Evolutionary conservation across 768 basidiomycete species (phyloP).

Genomic region (Stropharia rugosoannulata): DNA sequence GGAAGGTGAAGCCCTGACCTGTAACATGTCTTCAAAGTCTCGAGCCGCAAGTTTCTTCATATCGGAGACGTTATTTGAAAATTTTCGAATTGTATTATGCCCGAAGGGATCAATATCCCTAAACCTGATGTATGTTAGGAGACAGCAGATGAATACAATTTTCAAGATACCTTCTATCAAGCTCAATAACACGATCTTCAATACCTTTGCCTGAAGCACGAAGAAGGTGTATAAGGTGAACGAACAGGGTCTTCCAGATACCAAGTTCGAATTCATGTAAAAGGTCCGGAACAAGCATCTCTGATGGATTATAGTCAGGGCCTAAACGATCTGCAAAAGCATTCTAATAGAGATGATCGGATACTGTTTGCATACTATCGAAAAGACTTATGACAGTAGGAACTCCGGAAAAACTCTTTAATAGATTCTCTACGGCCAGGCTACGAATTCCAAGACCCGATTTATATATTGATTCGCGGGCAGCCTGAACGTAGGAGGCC

Average conservation of each 20-base stretch:
- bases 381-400: background rate
- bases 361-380: background rate
- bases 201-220: too few relatives aligned
- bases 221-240: background rate
- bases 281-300: too few relatives aligned
- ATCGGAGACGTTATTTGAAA: conserved; percentile 27
- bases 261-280: too few relatives aligned
- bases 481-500: background rate
- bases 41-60: too few relatives aligned
- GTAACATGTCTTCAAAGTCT: conserved; percentile 36
- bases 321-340: too few relatives aligned
- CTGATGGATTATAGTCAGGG: too few relatives aligned
- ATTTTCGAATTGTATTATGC: conserved; percentile 24
- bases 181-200: background rate
- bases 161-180: background rate
- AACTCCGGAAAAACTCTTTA: background rate
- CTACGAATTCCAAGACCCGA: background rate
- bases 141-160: conserved; percentile 7
- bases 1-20: conserved; percentile 22
- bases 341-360: too few relatives aligned
- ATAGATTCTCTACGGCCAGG: background rate
- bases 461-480: background rate
- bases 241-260: too few relatives aligned
- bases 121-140: conserved; percentile 17
- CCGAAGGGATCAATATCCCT: conserved; percentile 22